Conservation (phyloP, 2,329 filamentous ascomycete species). For the Thelonectria blattea region DNA sequence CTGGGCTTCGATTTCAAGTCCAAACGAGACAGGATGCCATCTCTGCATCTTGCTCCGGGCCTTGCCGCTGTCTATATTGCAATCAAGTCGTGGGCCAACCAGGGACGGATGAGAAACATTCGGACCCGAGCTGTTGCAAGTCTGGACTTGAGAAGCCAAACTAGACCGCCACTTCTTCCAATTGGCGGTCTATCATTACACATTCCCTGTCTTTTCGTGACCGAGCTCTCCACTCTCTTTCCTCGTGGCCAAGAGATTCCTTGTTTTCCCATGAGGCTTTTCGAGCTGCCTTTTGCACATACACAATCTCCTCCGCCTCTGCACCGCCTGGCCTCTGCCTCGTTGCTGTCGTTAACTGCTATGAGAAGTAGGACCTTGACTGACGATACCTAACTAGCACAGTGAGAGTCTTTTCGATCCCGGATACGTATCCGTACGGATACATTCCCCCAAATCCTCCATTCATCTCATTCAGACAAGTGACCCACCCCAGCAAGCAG, state of each 20-base stretch:
- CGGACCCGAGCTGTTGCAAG: conserved; percentile 7
- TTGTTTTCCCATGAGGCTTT: conserved; percentile 14
- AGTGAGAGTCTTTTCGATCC: conserved; percentile 27
- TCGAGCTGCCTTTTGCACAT: background rate
- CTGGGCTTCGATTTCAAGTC: background rate
- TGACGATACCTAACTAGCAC: conserved; percentile 19
- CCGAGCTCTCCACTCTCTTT: conserved; percentile 9
- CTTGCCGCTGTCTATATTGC: conserved; percentile 14
- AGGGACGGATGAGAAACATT: conserved; percentile 8
- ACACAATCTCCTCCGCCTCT: background rate
- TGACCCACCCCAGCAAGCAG: conserved; percentile 20
- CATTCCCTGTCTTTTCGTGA: conserved; percentile 24
- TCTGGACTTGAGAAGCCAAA: conserved; percentile 3
- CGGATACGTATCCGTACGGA: conserved; percentile 12
- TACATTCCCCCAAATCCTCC: conserved; percentile 23
- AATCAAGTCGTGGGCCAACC: conserved; percentile 29
- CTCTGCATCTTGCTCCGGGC: conserved; percentile 23
- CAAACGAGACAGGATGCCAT: conserved; percentile 15
- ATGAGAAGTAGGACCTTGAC: conserved; percentile 9
- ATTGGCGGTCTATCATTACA: conserved; percentile 43
- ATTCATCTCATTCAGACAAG: conserved; percentile 10
- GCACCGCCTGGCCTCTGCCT: background rate
- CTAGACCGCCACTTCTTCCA: conserved; percentile 43
- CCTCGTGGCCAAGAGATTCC: conserved; percentile 4
- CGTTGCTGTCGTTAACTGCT: background rate